Evolutionary conservation across 768 basidiomycete species (phyloP), one percentile per base, ranked within the genome.

Genomic region (Russula brevipes): DNA sequence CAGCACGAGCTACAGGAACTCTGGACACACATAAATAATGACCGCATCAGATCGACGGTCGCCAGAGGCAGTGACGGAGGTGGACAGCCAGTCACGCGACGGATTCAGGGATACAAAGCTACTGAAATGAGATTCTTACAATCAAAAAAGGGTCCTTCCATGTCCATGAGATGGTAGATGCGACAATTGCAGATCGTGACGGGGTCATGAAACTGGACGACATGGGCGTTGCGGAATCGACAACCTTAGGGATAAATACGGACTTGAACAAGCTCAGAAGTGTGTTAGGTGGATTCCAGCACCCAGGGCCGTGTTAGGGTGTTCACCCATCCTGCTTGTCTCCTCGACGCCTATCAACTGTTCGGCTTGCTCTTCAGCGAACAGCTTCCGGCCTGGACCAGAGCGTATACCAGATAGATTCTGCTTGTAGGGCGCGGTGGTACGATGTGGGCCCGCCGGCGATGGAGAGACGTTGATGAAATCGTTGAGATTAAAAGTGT

Each of bases 381-480:
- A 69, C 42, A 69, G 60, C 39, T 69, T 69, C 45, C 68, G 45
- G 42, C 66, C 67, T 12, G 59, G 54, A 35, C 56, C 66, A 1
- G 63, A 53, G 60, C 66, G 65, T 24, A 69, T 60, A 42, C 68
- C 68, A 12, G 68, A 50, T 38, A 62, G 9, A 57, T 58, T 61
- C 47, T 58, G 62, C 59, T 68, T 67, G 57, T 65, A 65, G 14
- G 54, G 47, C 9, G 56, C 53, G 42, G 53, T 50, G 14, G 53
- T 60, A 39, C 66, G 60, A 44, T 65, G 59, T 12, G 64, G 60
- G 10, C 57, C 65, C 12, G 67, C 67, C 2, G 68, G 68, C 2
- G 68, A 69, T 45, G 68, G 68, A 14, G 68, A 69, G 30, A 69
- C 67, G 35, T 69, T 69, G 50, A 69, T 68, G 41, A 69, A 69